A percentile compares a stretch with the other conserved stretches of the same genome.
These are phyloP conservation scores for Aspergillus awamori DNA, from an alignment of 2,329 filamentous ascomycete genomes.

Conservation along the genomic window DNA sequence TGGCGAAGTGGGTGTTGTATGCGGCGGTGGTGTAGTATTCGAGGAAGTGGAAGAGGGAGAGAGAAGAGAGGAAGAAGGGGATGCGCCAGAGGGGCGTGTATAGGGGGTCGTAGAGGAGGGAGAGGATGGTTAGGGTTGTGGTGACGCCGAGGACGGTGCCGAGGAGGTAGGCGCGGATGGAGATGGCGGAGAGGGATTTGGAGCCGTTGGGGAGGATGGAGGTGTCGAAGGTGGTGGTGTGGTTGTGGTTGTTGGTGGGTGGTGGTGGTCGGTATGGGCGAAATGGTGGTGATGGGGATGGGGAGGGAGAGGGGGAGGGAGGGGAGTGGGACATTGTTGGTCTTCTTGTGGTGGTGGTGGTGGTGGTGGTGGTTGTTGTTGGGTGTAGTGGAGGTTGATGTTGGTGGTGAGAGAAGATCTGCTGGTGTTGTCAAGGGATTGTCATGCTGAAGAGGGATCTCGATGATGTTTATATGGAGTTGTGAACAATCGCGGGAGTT, in stretches of 20 bases:
- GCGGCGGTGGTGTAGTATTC: constrained; percentile 90
- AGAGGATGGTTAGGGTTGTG: constrained; percentile 30
- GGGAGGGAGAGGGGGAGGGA: constrained; percentile 2
- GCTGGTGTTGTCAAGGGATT: neutral
- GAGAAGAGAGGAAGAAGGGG: constrained; percentile 57
- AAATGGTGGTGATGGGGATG: constrained; percentile 18
- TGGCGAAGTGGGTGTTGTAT: constrained; percentile 76
- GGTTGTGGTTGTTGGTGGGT: constrained; percentile 6
- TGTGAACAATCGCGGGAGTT: constrained; percentile 2
- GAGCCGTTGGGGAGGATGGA: constrained; percentile 42
- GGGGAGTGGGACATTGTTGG: neutral
- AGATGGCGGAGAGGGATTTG: constrained; percentile 49
- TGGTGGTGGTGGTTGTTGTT: constrained; percentile 1
- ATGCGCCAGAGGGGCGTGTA: constrained; percentile 57
- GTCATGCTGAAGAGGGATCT: neutral
- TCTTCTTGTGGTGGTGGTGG: neutral
- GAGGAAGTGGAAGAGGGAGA: constrained; percentile 89
- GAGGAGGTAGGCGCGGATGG: constrained; percentile 49
- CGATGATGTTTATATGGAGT: neutral
- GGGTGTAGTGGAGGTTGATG: neutral
- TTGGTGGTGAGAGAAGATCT: neutral
- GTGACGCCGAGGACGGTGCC: constrained; percentile 46
- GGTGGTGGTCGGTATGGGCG: constrained; percentile 15
- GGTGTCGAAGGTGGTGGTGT: constrained; percentile 26
- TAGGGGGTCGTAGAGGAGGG: constrained; percentile 14